Evolutionary conservation across 441 rosid species (phyloP), one percentile per base, ranked within the genome.

Genomic region (Brassica hybrid): DNA sequence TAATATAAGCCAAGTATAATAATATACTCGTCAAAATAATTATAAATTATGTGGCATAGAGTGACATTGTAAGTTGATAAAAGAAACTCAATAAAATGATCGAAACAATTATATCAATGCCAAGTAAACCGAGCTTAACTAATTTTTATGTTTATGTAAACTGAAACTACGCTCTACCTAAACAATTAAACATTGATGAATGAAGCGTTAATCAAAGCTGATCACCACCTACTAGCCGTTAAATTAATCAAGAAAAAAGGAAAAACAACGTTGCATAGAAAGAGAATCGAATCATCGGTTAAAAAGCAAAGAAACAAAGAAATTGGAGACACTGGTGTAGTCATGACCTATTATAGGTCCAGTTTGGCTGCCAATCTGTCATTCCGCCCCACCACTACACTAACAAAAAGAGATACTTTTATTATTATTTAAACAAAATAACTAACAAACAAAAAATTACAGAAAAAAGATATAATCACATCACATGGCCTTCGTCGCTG

Each of bases 281-380:
- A 12, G 12, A 17, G 34, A 58, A 21, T n/a, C 27, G 61, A 65
- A 14, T 61, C 38, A 61, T 65, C 3, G 10, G 65, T 60, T 43
- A 32, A 25, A 54, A 38, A 3, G 21, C 16, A 36, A 25, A 13
- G 17, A 13, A 3, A 18, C 38, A 63, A 16, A 16, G 11, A 4
- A 56, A 10, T 4, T 11, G 12, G 65, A 23, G 72, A 27, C 17
- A 71, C 17, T 58, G 21, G 30, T 60, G 38, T n/a, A 34, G 61
- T 23, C 32, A 23, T 52, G n/a, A n/a, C n/a, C n/a, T n/a, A n/a
- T n/a, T 62, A 79, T 63, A 23, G 80, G 74, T 74, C 82, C 89
- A 84, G 76, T 81, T 71, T 57, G 54, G 80, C 69, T 80, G 86
- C 84, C 91, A 89, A 86, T n/a, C 90, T 85, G 90, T 83, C 73